Percentiles rank a stretch among this genome's conserved stretches.
Conservation (phyloP, 2,329 filamentous ascomycete species). For the Lachnellula subtilissima region DNA sequence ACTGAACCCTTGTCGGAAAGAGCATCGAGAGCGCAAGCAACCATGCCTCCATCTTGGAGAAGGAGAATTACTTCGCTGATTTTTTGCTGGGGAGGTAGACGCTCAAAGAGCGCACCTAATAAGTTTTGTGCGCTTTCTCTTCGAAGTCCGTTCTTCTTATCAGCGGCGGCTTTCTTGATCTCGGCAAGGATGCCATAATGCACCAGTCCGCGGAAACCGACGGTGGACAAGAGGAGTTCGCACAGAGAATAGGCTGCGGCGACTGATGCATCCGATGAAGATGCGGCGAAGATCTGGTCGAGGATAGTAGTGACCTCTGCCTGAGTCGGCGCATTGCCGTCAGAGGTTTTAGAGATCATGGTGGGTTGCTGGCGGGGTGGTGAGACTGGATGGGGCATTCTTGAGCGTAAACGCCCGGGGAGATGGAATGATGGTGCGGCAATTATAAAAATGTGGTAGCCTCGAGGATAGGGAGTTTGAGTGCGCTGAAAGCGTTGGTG, state of each 20-base stretch:
- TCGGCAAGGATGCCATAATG: slow-evolving; percentile 58
- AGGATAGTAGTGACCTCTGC: slow-evolving; percentile 63
- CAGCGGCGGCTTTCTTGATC: slow-evolving; percentile 71
- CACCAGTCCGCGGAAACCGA: slow-evolving; percentile 58
- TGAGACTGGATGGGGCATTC: slow-evolving; percentile 44
- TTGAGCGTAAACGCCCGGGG: slow-evolving; percentile 27
- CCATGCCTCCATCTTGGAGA: slow-evolving; percentile 70
- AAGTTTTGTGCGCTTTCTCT: slow-evolving; percentile 94
- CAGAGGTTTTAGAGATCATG: slow-evolving; percentile 43
- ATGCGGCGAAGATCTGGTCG: slow-evolving; percentile 58
- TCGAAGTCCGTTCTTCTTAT: slow-evolving; percentile 87
- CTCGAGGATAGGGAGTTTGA: neutral
- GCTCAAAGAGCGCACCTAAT: slow-evolving; percentile 88
- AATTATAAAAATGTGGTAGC: neutral
- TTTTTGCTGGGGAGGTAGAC: slow-evolving; percentile 71
- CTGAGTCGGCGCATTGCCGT: slow-evolving; percentile 46
- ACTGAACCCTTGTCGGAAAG: slow-evolving; percentile 85
- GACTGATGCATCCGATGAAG: slow-evolving; percentile 50
- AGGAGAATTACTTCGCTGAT: slow-evolving; percentile 78
- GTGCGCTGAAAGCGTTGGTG: slow-evolving; percentile 5
- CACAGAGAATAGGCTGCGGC: slow-evolving; percentile 62
- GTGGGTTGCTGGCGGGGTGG: slow-evolving; percentile 38
- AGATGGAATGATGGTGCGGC: slow-evolving; percentile 2
- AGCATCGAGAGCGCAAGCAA: slow-evolving; percentile 72
- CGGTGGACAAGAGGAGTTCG: slow-evolving; percentile 59